Base-by-base conservation (phyloP, 805 yeast species). In the Jamesozyma jinghongensis region DNA sequence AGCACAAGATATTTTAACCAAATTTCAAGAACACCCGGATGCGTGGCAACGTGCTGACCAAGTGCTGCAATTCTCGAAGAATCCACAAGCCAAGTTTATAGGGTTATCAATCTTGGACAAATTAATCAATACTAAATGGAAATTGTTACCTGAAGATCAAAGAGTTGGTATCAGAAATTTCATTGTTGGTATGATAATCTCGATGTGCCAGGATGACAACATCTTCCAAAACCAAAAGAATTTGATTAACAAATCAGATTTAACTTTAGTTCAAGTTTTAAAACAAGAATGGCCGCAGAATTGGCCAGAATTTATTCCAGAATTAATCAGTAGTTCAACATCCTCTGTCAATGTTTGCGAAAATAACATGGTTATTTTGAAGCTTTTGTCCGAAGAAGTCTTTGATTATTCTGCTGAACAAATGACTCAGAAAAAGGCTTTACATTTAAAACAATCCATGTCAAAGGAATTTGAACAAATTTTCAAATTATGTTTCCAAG, bases 241-340 rank as follows among this genome's bases (percentile, higher is more conserved):
- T 17, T 71, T 92, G 56, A 85, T 92, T 57, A 85, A 83, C 68
- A 92, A 92, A 63, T 87, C 88, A 53, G 95, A 92, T 65, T 72
- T 92, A 56, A 90, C 97, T 13, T 70, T 92, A 54, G 98, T 92
- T 29, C 94, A 88, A 57, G 81, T 92, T 39, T 75, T 92, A 56
- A 92, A 92, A 57, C 97, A 92, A 66, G 99, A 92, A 61, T 92
- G 99, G 99, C 99, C 99, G 27, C 85, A 81, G 52, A 84, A 88
- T 61, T 92, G 99, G 99, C 97, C 97, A 16, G 84, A 81, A 54
- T 92, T 92, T 56, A 83, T 92, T 38, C 95, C 96, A 14, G 98
- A 92, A 61, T 75, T 92, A 42, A 92, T 90, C 36, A 75, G 73
- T 45, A 81, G 94, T 48, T 80, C 94, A 35, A 76, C 85, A 48